Evolutionary conservation across 805 yeast genomes (phyloP).

Genomic region (Brettanomyces custersianus): DNA sequence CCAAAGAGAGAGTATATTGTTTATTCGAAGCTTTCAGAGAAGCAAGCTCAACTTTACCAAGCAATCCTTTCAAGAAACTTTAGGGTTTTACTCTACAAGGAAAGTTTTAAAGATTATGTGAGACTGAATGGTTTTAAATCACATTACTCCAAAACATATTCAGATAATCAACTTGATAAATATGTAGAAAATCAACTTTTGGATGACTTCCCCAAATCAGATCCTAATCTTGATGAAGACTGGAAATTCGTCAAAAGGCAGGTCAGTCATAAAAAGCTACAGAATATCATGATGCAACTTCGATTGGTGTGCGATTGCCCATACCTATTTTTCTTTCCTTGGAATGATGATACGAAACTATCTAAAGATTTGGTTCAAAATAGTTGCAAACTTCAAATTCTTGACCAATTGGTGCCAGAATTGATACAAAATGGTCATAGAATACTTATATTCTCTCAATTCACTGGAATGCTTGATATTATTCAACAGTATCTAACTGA

Average conservation of each 20-base stretch:
- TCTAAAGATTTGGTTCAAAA: conserved; percentile 32
- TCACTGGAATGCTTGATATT: conserved; percentile 79
- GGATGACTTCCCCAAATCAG: conserved; percentile 2
- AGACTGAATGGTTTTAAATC: conserved; percentile 26
- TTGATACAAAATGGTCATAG: conserved; percentile 35
- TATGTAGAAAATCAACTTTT: conserved; percentile 27
- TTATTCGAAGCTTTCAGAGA: conserved; percentile 52
- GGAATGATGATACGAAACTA: conserved; percentile 35
- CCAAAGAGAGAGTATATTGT: conserved; percentile 85
- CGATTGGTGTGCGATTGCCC: conserved; percentile 84
- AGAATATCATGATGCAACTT: conserved; percentile 73
- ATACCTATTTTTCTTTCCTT: conserved; percentile 74
- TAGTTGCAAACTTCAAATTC: conserved; percentile 66
- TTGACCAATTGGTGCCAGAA: conserved; percentile 51
- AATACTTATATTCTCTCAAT: conserved; percentile 79
- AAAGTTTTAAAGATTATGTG: conserved; percentile 44
- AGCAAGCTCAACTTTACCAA: conserved; percentile 9
- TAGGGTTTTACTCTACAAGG: conserved; percentile 34
- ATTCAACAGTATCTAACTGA: conserved; percentile 62
- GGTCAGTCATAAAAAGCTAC: conserved; percentile 43
- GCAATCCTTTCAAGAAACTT: conserved; percentile 37
- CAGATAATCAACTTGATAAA: conserved; percentile 24
- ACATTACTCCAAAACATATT: conserved; percentile 8
- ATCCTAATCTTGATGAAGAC: conserved; percentile 9
- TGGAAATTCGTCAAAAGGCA: conserved; percentile 29